Evolutionary conservation across 2,329 filamentous ascomycete genomes (phyloP), one percentile per base, ranked within the genome.

Genomic region (Fusarium continuum): DNA sequence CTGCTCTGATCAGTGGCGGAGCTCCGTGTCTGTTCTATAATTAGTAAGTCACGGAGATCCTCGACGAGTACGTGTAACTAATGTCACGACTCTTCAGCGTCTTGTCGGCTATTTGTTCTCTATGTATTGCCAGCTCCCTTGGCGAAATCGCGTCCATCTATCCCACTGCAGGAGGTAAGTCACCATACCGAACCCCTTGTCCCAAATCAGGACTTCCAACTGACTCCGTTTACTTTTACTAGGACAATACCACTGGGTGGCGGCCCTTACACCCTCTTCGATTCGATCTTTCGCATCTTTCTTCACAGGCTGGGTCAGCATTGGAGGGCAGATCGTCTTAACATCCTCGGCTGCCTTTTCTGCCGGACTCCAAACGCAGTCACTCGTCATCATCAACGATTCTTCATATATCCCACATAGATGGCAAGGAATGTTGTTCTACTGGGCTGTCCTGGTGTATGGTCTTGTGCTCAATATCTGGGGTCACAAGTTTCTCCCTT

Each of bases 301-400:
- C 26, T 36, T 62, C 3, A 67, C 64, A 0, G 64, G 64, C 7
- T 67, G 64, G 64, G 29, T 82, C 28, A 79, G 76, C 2, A 74
- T 82, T 20, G 80, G 79, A 13, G 81, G 80, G 0, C 79, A 81
- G 39, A 73, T 79, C 4, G 75, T 82, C 2, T 61, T 82, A 3
- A 78, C 79, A n/a, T 78, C 79, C 0, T 81, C 81, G 1, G 79
- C 79, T 16, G 80, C 80, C 0, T 82, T 82, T 41, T 76, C 79
- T 1, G 77, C 76, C 2, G 80, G 78, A 1, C 73, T 82, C 0
- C 78, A 82, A 47, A 66, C 77, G 1, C 79, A 82, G 50, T 74
- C 75, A 0, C 62, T 82, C 10, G 76, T 83, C 35, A 76, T 76
- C 3, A 45, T 83, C 4, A 82, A 80, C 50, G 57, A 78, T 13